A percentile compares a stretch with the other conserved stretches of the same genome.
phyloP scores from a whole-genome alignment of 192 early-diverging fungal genomes.

The Podila horticola region DNA sequence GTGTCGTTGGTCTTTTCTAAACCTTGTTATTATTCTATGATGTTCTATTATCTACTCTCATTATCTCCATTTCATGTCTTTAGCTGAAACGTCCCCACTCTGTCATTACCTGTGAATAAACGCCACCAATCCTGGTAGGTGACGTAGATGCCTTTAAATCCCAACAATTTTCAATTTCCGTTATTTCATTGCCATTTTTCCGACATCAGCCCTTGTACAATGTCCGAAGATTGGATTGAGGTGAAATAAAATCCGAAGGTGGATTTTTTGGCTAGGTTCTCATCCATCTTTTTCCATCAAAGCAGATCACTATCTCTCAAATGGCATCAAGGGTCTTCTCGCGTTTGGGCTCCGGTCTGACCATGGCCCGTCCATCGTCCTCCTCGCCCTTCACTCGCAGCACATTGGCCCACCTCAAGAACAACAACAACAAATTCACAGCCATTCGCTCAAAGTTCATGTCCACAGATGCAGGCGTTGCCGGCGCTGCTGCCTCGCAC shows the following conservation, averaged over 20 bases:
- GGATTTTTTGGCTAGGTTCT: too few species aligned
- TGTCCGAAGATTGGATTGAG: too few species aligned
- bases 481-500: conserved; percentile 9
- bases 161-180: too few species aligned
- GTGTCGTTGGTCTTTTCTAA: conserved; percentile 86
- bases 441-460: conserved; percentile 23
- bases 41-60: not conserved
- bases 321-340: conserved; percentile 6
- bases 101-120: too few species aligned
- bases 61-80: not conserved
- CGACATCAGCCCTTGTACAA: too few species aligned
- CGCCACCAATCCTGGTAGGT: too few species aligned
- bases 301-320: not conserved
- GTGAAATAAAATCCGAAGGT: too few species aligned
- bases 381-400: conserved; percentile 1
- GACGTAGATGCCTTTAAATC: too few species aligned
- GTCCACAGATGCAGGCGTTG: conserved; percentile 21
- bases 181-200: too few species aligned
- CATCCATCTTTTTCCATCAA: not conserved
- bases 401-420: conserved; percentile 5
- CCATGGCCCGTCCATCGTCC: not conserved
- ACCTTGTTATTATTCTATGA: not conserved
- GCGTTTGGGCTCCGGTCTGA: conserved; percentile 1
- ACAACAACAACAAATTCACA: conserved; percentile 1
- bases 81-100: not conserved